Evolutionary conservation across 768 basidiomycete genomes (phyloP), one percentile per base, ranked within the genome.

Genomic region (Agaricus subrufescens): DNA sequence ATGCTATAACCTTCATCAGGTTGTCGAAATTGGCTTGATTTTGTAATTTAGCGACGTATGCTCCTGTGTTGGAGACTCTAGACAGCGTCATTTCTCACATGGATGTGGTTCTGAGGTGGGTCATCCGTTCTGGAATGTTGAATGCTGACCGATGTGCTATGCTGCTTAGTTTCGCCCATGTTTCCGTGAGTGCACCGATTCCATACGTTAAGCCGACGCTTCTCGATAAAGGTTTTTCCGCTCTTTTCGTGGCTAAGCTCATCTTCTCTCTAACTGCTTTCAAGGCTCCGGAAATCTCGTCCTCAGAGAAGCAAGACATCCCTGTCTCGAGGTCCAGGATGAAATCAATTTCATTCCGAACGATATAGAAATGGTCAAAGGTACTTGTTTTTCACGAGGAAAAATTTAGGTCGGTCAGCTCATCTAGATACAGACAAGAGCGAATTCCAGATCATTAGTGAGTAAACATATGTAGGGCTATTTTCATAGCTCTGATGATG

Each of bases 381-480:
- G 91, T 84, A 15, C 38, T 34, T 11, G 10, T 46, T 38, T 31
- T 25, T 10, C 50, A 40, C 37, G 25, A 34, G 11, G 34, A 34
- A 34, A 30, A 25, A 25, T 19, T 9, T 39, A 52, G 42, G 10
- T 9, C 39, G 48, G 25, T 45, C 15, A 40, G 47, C 48, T 46
- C 38, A 50, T 30, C 39, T 6, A 56, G 25, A 25, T 14, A 7
- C 53, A 91, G 91, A 81, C 52, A 77, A 86, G 58, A 93, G 91
- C 61, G 96, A 98, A 69, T 95, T 99, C 71, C 87, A 92, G 59
- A 95, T 98, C 53, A 95, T 98, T 62, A 98, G 89, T 90, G 63
- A 58, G 84, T 60, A 2, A 7, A 15, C 25, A 3, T 34, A 11
- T 19, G 40, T 27, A 15, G 30, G 19, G 19, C 19, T 39, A 40